phyloP scores from a whole-genome alignment of 345 rosid species.

The Cardamine resedifolia region DNA sequence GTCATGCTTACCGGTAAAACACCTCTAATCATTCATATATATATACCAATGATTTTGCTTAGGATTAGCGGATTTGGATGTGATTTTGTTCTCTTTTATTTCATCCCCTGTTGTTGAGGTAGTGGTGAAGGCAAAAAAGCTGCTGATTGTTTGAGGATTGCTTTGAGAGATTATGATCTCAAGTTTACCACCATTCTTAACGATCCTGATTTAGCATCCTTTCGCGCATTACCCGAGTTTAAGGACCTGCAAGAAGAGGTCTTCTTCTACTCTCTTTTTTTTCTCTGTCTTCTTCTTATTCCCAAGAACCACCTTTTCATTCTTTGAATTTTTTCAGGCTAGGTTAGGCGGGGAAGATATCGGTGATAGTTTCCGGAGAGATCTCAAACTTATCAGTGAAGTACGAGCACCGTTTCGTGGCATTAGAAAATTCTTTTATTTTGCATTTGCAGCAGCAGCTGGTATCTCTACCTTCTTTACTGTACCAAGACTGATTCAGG shows the following conservation, averaged over 20 bases:
- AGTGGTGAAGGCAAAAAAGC: constrained; percentile 89
- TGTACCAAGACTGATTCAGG: constrained; percentile 71
- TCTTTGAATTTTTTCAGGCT: constrained; percentile 51
- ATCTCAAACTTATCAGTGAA: constrained; percentile 91
- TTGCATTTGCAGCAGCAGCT: constrained; percentile 86
- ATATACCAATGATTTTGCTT: not conserved
- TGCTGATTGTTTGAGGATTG: constrained; percentile 75
- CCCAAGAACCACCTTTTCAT: not conserved
- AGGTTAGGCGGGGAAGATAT: constrained; percentile 94
- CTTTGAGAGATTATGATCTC: constrained; percentile 83
- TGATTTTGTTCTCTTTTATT: not conserved
- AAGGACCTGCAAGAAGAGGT: constrained; percentile 98
- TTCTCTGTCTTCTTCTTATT: not conserved
- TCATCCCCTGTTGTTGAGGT: constrained; percentile 39
- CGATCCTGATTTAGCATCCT: constrained; percentile 94
- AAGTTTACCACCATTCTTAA: constrained; percentile 89
- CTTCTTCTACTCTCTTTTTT: constrained; percentile 12
- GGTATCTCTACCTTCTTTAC: constrained; percentile 88
- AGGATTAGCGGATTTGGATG: not conserved
- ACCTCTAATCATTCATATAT: not conserved
- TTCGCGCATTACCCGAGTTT: constrained; percentile 90
- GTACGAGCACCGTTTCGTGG: constrained; percentile 99
- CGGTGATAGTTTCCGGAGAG: constrained; percentile 85
- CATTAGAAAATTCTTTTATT: constrained; percentile 72
- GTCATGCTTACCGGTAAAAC: constrained; percentile 75